A percentile compares a stretch with the other conserved stretches of the same genome.
These are phyloP conservation scores for Penicillium parvum DNA, from an alignment of 495 filamentous ascomycete genomes.

Conservation along the genomic window DNA sequence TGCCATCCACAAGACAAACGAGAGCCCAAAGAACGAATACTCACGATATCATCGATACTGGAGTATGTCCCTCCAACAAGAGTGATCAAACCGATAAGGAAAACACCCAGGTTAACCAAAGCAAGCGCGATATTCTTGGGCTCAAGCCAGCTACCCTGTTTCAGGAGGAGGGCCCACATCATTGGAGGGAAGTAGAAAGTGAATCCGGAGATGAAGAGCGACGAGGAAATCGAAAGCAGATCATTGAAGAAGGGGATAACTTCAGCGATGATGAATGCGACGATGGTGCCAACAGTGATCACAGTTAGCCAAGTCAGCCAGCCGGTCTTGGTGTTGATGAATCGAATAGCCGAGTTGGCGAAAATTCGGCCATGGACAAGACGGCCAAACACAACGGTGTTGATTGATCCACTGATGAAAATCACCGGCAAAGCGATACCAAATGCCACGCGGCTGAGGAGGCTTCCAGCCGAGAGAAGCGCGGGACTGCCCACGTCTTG, in stretches of 20 bases:
- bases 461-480: conserved; percentile 51
- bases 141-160: conserved; percentile 29
- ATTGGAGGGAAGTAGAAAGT: conserved; percentile 32
- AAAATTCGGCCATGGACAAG: conserved; percentile 56
- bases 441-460: conserved; percentile 61
- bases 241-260: conserved; percentile 61
- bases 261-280: conserved; percentile 60
- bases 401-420: conserved; percentile 58
- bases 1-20: not conserved
- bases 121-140: conserved; percentile 20
- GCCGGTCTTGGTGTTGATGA: conserved; percentile 49
- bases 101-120: conserved; percentile 9
- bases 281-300: conserved; percentile 46
- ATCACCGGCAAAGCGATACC: conserved; percentile 69
- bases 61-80: conserved; percentile 51
- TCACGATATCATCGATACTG: conserved; percentile 50
- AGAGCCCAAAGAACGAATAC: conserved; percentile 18
- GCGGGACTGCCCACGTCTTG: conserved; percentile 56
- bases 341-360: conserved; percentile 43
- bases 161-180: conserved; percentile 55
- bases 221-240: conserved; percentile 50
- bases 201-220: conserved; percentile 18
- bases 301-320: conserved; percentile 53
- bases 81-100: conserved; percentile 35
- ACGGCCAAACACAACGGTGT: conserved; percentile 50